These are phyloP conservation scores for Alternaria brassicicola DNA, from an alignment of 2,329 filamentous ascomycete species.

Conservation along the genomic window DNA sequence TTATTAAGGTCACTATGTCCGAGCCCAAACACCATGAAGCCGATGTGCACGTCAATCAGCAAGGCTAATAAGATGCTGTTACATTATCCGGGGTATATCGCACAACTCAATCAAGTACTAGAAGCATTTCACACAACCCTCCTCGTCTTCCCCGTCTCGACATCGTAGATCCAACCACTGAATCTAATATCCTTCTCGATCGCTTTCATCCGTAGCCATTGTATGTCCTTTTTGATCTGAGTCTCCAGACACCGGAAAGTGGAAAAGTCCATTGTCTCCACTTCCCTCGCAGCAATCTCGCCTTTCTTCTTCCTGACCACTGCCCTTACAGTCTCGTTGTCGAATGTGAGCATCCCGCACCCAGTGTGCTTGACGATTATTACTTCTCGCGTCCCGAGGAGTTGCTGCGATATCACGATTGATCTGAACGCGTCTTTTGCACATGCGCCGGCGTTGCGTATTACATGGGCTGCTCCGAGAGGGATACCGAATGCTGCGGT, in stretches of 20 bases:
- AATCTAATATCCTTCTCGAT: conserved; percentile 66
- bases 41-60: background rate
- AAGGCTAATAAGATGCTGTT: background rate
- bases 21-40: background rate
- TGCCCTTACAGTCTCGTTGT: conserved; percentile 61
- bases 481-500: conserved; percentile 71
- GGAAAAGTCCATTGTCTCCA: conserved; percentile 64
- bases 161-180: conserved; percentile 79
- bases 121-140: conserved; percentile 48
- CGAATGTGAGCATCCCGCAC: conserved; percentile 74
- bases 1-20: background rate
- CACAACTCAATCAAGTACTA: background rate
- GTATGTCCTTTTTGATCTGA: conserved; percentile 70
- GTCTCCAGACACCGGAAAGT: conserved; percentile 63
- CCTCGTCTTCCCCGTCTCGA: conserved; percentile 70
- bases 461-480: conserved; percentile 78
- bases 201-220: conserved; percentile 64
- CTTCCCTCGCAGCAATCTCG: conserved; percentile 55
- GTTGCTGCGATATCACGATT: conserved; percentile 78
- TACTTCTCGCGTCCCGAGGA: conserved; percentile 77
- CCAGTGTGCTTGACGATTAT: conserved; percentile 76
- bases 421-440: conserved; percentile 73
- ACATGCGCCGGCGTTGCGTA: conserved; percentile 69
- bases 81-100: conserved; percentile 15
- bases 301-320: conserved; percentile 67